Conservation (phyloP, 305 asterid species). For the Nicotiana rustica region DNA sequence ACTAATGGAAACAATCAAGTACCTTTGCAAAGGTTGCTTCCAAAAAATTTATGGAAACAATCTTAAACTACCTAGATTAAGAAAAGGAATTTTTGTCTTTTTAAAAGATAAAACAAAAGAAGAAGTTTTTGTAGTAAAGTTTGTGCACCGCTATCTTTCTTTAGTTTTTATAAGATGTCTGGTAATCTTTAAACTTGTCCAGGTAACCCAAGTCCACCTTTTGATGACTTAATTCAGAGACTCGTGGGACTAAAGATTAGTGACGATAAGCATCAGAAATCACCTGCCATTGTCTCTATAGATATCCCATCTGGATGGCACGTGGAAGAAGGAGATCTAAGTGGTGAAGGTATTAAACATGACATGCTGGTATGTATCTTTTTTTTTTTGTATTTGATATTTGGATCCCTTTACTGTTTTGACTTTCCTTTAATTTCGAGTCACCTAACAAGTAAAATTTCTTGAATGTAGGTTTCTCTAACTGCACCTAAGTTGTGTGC, state of each 20-base stretch:
- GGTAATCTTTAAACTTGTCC: slow-evolving; percentile 41
- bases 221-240: slow-evolving; percentile 77
- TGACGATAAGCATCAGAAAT: slow-evolving; percentile 52
- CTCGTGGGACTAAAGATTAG: slow-evolving; percentile 55
- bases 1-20: neutral
- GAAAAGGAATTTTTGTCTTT: neutral
- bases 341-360: slow-evolving; percentile 79
- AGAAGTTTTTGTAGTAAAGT: neutral
- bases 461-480: slow-evolving; percentile 74
- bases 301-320: slow-evolving; percentile 99
- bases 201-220: slow-evolving; percentile 98
- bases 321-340: slow-evolving; percentile 91
- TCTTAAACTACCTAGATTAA: neutral
- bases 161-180: slow-evolving; percentile 31
- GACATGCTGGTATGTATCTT: slow-evolving; percentile 76
- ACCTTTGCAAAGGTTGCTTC: neutral
- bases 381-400: slow-evolving; percentile 4
- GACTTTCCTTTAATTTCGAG: neutral
- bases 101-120: neutral
- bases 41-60: neutral
- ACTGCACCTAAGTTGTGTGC: slow-evolving; percentile 98
- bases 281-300: slow-evolving; percentile 72
- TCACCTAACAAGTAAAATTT: slow-evolving; percentile 30
- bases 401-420: neutral
- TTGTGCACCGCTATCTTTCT: slow-evolving; percentile 28